Conservation (phyloP, 192 early-diverging fungal species). For the Backusella parvicylindrica region DNA sequence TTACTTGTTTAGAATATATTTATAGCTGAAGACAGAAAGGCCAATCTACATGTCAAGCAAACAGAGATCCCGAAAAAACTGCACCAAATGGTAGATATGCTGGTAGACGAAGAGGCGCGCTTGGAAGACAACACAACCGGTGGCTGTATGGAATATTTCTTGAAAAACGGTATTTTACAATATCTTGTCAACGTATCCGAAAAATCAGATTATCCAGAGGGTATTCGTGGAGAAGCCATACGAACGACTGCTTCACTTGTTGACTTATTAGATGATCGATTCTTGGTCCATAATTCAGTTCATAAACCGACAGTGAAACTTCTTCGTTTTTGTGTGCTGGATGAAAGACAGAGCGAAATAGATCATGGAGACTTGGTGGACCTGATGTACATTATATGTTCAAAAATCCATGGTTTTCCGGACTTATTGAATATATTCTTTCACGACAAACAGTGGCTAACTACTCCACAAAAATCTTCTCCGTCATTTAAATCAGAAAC, state of each 20-base stretch:
- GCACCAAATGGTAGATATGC: conserved; percentile 80
- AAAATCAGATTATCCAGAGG: conserved; percentile 67
- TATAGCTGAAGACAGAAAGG: conserved; percentile 27
- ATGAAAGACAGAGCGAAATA: conserved; percentile 46
- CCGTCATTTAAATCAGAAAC: neutral
- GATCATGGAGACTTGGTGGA: conserved; percentile 65
- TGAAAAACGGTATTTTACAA: conserved; percentile 79
- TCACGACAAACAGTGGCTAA: conserved; percentile 61
- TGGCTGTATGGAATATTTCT: conserved; percentile 86
- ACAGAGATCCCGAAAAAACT: conserved; percentile 76
- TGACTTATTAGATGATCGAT: conserved; percentile 81
- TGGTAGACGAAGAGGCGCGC: conserved; percentile 85
- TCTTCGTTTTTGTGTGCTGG: conserved; percentile 61
- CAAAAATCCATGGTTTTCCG: conserved; percentile 77
- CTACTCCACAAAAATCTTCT: conserved; percentile 44
- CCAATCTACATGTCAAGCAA: conserved; percentile 50
- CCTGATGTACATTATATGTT: conserved; percentile 75
- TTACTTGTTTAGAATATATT: conserved; percentile 28
- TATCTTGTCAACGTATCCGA: conserved; percentile 78
- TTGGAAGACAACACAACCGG: conserved; percentile 72
- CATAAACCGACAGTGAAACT: conserved; percentile 85
- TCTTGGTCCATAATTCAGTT: conserved; percentile 86
- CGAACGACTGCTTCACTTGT: conserved; percentile 77
- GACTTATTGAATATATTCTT: conserved; percentile 77
- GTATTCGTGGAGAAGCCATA: conserved; percentile 78